Evolutionary conservation across 768 basidiomycete genomes (phyloP), one percentile per base, ranked within the genome.

Genomic region (Amanita phalloides): DNA sequence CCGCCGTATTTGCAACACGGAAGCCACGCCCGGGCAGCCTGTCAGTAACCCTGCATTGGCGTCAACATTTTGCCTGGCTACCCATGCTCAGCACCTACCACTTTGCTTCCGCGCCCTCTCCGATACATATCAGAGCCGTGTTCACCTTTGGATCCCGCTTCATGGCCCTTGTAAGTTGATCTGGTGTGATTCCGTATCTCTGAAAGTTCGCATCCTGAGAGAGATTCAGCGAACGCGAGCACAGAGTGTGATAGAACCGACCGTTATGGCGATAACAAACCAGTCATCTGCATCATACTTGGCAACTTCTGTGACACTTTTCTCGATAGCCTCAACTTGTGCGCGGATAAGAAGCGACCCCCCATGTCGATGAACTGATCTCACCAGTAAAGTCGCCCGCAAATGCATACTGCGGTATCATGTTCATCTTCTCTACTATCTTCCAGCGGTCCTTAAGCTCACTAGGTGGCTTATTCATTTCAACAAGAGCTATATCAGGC

Each of bases 211-310:
- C 83, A 59, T 85, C 82, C 68, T 76, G 44, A 1, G 6, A 9
- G 26, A 46, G 30, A 11, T n/a, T 38, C 1, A 17, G 30, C 6
- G 11, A 32, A 26, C 23, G 53, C 44, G 55, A 39, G 11, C 26
- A 14, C 39, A 17, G 21, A 25, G 17, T 10, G 36, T 17, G 10
- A 32, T 10, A 32, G 32, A 32, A 32, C 11, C 52, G 53, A 75
- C 74, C 10, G 83, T 83, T 44, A 85, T 76, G 3, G 79, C 76
- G 53, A 85, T 82, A 14, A 84, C 81, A 60, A 82, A 82, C 79
- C 80, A 83, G 53, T 84, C 82, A 56, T 85, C 82, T 79, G 78
- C 81, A 57, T 84, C 82, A 53, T 71, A 82, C 57, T 77, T 77
- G 0, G 71, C 75, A 0, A 84, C 78, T 32, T 82, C 78, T 2